Base-by-base conservation (phyloP, 345 rosid species). In the Eucalyptus guilfoylei region DNA sequence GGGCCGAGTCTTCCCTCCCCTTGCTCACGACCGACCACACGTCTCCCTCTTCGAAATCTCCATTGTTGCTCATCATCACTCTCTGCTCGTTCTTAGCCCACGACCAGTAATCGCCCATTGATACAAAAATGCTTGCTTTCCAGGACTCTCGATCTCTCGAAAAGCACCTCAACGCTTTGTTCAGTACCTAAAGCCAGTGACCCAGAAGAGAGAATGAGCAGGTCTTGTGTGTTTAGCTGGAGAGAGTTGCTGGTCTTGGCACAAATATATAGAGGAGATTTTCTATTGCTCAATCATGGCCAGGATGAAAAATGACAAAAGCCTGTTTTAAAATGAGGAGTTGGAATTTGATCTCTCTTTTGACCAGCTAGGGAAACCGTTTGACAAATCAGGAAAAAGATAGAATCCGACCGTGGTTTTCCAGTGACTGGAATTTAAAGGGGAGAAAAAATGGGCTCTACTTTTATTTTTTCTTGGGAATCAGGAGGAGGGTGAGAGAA, bases 31-130 rank as follows among this genome's bases (percentile, higher is more conserved):
- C 93, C 11, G 94, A 93, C 96, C 98, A 96, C 14, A 95, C 92
- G 58, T 96, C 98, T 89, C 92, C 96, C 92, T 96, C 98, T 86
- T 93, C 95, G 92, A 96, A 95, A 86, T 97, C 97, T 90, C 92
- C 96, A 90, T 92, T 91, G 49, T 42, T 40, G 48, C 15, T 88
- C 90, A 87, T 81, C 93, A 64, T 85, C 89, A 85, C 89, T 90
- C 88, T 60, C 89, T 89, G 42, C 62, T 40, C 42, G 37, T 87
- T 88, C 50, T 85, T 89, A 90, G 69, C 86, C 88, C n/a, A 87
- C 87, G 69, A 85, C 85, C 87, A 92, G 91, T 85, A 89, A 85
- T 93, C 94, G 85, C 72, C 92, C 94, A 89, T 89, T 93, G 94
- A 92, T 94, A 55, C 12, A 72, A 85, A 42, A 24, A 87, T 49